Conservation (phyloP, 108 stramenopile species). For the Nitzschia palea region DNA sequence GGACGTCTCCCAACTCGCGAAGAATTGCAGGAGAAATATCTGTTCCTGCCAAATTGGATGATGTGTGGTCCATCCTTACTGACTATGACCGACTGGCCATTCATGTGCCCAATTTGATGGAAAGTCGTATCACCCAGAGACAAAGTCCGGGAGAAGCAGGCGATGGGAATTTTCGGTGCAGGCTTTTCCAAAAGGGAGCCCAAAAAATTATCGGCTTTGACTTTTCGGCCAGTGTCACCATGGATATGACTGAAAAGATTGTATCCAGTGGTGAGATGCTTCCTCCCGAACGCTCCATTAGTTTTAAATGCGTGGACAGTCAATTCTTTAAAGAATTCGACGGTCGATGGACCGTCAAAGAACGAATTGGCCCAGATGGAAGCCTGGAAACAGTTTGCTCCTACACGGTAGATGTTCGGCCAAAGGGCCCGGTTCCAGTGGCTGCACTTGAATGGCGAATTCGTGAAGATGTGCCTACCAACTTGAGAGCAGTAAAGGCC, state of each 20-base stretch:
- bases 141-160: constrained; percentile 30
- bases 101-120: constrained; percentile 91
- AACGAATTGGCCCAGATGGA: constrained; percentile 27
- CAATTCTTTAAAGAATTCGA: constrained; percentile 89
- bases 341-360: constrained; percentile 72
- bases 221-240: constrained; percentile 85
- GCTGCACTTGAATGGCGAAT: constrained; percentile 94
- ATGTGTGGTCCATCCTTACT: constrained; percentile 87
- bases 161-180: constrained; percentile 55
- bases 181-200: constrained; percentile 89
- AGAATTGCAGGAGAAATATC: constrained; percentile 81
- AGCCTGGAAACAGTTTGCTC: constrained; percentile 55
- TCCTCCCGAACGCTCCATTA: constrained; percentile 38
- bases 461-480: constrained; percentile 91
- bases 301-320: constrained; percentile 83
- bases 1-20: constrained; percentile 79
- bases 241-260: constrained; percentile 87
- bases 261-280: not conserved
- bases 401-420: constrained; percentile 85
- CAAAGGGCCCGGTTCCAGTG: constrained; percentile 93
- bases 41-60: constrained; percentile 53
- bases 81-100: constrained; percentile 83
- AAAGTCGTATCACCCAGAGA: constrained; percentile 47
- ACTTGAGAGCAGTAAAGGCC: constrained; percentile 82
- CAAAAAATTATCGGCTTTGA: constrained; percentile 94